Conservation (phyloP, 1,284 basidiomycete species). For the Binderoboletus segoi region DNA sequence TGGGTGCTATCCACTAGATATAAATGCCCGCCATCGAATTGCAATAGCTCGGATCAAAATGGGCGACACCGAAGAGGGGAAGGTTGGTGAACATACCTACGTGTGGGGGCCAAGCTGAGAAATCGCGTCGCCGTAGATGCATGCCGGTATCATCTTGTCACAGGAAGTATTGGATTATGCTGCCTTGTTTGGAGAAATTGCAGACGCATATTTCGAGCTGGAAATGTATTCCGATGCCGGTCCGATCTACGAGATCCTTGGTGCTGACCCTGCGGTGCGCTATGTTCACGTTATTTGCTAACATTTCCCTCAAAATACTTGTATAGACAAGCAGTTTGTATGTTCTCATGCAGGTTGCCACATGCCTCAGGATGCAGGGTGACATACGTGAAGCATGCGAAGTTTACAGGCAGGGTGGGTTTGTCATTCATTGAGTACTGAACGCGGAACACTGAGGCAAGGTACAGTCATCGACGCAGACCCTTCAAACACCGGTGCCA, state of each 20-base stretch:
- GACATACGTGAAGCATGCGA: slow-evolving; percentile 77
- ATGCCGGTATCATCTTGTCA: slow-evolving; percentile 70
- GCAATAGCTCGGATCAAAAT: slow-evolving; percentile 84
- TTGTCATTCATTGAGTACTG: background rate
- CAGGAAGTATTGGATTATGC: slow-evolving; percentile 79
- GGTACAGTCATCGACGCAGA: slow-evolving; percentile 70
- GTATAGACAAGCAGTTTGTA: slow-evolving; percentile 24
- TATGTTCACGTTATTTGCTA: background rate
- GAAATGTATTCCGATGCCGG: slow-evolving; percentile 44
- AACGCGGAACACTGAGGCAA: slow-evolving; percentile 1
- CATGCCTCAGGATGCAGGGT: slow-evolving; percentile 56
- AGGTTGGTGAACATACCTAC: slow-evolving; percentile 1
- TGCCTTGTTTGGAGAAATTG: slow-evolving; percentile 80
- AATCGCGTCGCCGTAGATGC: slow-evolving; percentile 40
- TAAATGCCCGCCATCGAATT: slow-evolving; percentile 72
- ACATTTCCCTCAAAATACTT: background rate
- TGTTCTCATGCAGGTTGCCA: slow-evolving; percentile 27
- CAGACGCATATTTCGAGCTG: slow-evolving; percentile 79
- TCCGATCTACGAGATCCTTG: slow-evolving; percentile 24
- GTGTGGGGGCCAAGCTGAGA: background rate
- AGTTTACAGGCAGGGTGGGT: slow-evolving; percentile 78
- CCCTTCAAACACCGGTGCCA: slow-evolving; percentile 76
- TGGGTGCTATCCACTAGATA: slow-evolving; percentile 14
- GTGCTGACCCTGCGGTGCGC: slow-evolving; percentile 22
- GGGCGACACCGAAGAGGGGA: slow-evolving; percentile 59